phyloP scores from a whole-genome alignment of 495 filamentous ascomycete genomes.

The Terfezia claveryi region DNA sequence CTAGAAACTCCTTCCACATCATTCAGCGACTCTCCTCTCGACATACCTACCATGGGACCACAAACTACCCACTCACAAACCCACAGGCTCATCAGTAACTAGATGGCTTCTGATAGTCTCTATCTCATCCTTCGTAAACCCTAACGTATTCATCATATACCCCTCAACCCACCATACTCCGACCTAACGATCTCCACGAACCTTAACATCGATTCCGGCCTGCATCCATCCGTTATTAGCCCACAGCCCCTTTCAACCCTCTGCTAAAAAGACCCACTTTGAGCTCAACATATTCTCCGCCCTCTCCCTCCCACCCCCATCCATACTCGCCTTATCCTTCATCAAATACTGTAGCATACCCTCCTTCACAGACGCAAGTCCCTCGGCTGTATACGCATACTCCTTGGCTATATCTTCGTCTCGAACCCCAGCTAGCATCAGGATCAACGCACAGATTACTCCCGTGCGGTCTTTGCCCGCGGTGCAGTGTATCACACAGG shows the following conservation, averaged over 20 bases:
- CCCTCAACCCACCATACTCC: constrained; percentile 34
- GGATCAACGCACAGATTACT: constrained; percentile 35
- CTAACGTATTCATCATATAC: constrained; percentile 31
- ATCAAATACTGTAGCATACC: constrained; percentile 20
- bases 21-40: too few species aligned
- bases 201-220: constrained; percentile 32
- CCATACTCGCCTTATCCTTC: constrained; percentile 9
- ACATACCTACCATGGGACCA: too few species aligned
- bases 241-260: neutral
- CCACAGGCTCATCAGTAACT: too few species aligned
- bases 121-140: constrained; percentile 30
- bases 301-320: constrained; percentile 15
- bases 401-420: constrained; percentile 37
- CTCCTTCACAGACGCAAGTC: constrained; percentile 23
- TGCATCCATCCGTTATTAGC: constrained; percentile 11
- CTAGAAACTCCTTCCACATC: too few species aligned
- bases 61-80: too few species aligned
- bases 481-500: constrained; percentile 36
- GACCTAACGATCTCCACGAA: constrained; percentile 29
- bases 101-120: constrained; percentile 5
- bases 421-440: constrained; percentile 33
- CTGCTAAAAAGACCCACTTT: constrained; percentile 15
- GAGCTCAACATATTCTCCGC: constrained; percentile 31
- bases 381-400: constrained; percentile 36
- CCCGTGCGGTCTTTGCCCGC: constrained; percentile 45